Conservation (phyloP, 257 asterid genomes). For the Solanum chiquidenum region DNA sequence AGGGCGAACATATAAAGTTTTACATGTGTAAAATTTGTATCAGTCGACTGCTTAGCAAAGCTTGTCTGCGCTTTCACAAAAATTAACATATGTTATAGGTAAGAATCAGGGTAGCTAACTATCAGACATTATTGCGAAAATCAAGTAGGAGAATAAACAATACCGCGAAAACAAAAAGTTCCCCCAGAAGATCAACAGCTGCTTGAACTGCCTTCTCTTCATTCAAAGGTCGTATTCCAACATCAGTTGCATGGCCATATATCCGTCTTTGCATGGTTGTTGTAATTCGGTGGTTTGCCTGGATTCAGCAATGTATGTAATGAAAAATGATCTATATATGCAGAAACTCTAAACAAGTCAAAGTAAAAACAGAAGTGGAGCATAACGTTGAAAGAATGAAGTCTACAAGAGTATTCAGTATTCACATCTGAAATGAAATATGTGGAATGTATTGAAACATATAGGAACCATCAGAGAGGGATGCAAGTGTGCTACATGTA, state of each 20-base stretch:
- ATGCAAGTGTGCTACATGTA: neutral
- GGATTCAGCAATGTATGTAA: conserved; percentile 12
- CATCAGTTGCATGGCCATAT: conserved; percentile 90
- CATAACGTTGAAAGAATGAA: neutral
- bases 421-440: neutral
- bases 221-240: conserved; percentile 84
- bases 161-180: conserved; percentile 77
- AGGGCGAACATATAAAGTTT: neutral
- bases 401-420: neutral
- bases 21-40: neutral
- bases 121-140: neutral
- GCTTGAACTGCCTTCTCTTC: conserved; percentile 98
- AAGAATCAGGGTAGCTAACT: neutral
- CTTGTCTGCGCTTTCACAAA: neutral
- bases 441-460: neutral
- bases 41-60: neutral
- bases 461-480: neutral
- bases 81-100: neutral
- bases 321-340: neutral
- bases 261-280: conserved; percentile 90
- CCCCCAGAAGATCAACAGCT: conserved; percentile 90
- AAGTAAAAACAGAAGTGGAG: neutral
- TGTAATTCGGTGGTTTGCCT: conserved; percentile 82
- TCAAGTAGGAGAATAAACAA: conserved; percentile 8
- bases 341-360: neutral